Evolutionary conservation across 495 filamentous ascomycete genomes (phyloP).

Genomic region (Daldinia loculata): DNA sequence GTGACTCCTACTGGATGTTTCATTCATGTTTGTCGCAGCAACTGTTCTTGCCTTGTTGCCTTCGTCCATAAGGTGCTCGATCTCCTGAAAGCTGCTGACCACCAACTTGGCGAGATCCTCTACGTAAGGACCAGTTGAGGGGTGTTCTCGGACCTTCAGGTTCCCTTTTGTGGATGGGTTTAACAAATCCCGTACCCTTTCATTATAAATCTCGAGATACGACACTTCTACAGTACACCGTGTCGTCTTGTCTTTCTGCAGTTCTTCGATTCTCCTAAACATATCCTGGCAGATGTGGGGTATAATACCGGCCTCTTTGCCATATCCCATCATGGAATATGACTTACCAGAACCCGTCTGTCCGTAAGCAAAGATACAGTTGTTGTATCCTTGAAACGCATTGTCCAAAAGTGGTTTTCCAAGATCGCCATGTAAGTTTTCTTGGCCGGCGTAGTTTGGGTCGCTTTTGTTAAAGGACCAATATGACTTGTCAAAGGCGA

Average conservation of each 20-base stretch:
- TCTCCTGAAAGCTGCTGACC: conserved; percentile 96
- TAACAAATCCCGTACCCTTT: conserved; percentile 93
- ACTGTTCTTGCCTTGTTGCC: conserved; percentile 98
- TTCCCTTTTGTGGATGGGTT: conserved; percentile 98
- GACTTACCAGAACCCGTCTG: conserved; percentile 99
- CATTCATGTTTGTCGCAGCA: conserved; percentile 99
- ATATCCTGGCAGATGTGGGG: conserved; percentile 98
- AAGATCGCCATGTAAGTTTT: conserved; percentile 86
- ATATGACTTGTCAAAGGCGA: conserved; percentile 96
- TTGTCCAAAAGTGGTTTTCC: conserved; percentile 94
- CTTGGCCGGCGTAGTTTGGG: conserved; percentile 87
- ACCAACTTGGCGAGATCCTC: conserved; percentile 97
- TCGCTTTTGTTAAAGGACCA: conserved; percentile 94
- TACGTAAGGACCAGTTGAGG: conserved; percentile 95
- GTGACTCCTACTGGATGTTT: conserved; percentile 97
- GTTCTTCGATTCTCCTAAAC: conserved; percentile 82
- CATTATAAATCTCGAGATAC: conserved; percentile 99
- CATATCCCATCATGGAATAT: conserved; percentile 99
- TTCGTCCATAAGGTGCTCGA: conserved; percentile 98
- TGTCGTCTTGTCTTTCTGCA: conserved; percentile 80
- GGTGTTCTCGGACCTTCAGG: conserved; percentile 96
- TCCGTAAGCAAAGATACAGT: conserved; percentile 99
- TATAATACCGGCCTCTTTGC: conserved; percentile 94
- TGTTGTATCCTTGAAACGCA: conserved; percentile 98
- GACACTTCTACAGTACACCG: conserved; percentile 96